Base-by-base conservation (phyloP, 208 protist genomes). In the Trypanosomatidae sp. region DNA sequence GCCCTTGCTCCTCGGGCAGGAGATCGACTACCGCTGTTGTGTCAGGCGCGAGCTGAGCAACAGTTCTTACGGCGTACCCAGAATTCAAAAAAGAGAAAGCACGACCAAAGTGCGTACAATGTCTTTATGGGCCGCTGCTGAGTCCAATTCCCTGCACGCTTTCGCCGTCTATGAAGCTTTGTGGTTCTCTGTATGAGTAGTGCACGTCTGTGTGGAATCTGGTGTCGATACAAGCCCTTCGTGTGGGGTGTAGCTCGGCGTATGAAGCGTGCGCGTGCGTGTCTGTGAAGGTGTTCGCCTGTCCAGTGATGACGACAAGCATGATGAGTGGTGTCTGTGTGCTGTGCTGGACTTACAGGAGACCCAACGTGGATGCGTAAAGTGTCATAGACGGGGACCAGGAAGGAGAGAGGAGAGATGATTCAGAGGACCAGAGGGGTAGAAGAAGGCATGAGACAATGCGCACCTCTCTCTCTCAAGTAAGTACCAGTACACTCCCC, bases 221-320 rank as follows among this genome's bases (percentile, higher is more conserved):
- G 52, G 52, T 10, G 52, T 25, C 5, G 3, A 8, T 15, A 22
- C 22, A 28, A 30, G 22, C 22, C 22, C 13, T 33, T 25, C 30
- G n/a, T 33, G 13, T 9, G 22, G 9, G 65, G 56, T 69, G 6
- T 46, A 22, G 55, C 9, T 73, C 17, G 69, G 41, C 66, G 53
- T 77, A 46, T 46, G 47, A 39, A 6, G 36, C 36, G 36, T 6
- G 36, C 36, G 36, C 36, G 36, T 39, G 30, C 30, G 41, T 77
- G 65, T 77, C 33, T 67, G 46, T 66, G 52, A 76, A 49, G 33
- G 60, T 55, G 68, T 46, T 52, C 12, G 7, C 5, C 64, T 28
- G 65, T 46, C 41, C 47, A 49, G 59, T 62, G 41, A 15, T 25
- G 4, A 28, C 41, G 28, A 22, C 62, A 60, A 22, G 39, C 33